These are phyloP conservation scores for Solanum sparsipilum DNA, from an alignment of 257 asterid species.

Conservation along the genomic window DNA sequence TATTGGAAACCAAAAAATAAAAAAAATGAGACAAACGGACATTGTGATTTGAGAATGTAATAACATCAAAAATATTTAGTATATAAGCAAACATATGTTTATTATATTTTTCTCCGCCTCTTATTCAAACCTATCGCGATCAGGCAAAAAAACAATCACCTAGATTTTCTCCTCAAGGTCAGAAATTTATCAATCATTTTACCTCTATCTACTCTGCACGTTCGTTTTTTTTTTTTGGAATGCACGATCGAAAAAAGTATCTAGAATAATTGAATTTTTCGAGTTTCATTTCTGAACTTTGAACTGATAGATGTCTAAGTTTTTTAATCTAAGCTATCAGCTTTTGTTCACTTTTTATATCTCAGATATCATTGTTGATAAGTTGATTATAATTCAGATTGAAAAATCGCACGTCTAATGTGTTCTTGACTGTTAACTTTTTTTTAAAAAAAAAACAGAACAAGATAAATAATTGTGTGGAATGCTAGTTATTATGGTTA, in stretches of 20 bases:
- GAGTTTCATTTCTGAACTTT: background rate
- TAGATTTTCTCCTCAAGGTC: background rate
- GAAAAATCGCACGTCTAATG: background rate
- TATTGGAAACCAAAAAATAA: too few species aligned
- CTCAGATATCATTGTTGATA: background rate
- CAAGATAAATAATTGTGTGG: too few species aligned
- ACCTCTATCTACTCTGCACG: background rate
- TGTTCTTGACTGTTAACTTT: background rate
- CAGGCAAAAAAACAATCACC: background rate
- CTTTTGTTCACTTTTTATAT: background rate
- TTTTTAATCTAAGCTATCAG: background rate
- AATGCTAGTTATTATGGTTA: background rate
- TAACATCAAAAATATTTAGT: background rate
- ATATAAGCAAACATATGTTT: background rate
- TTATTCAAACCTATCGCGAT: constrained; percentile 9
- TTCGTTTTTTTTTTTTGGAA: background rate
- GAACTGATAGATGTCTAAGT: background rate
- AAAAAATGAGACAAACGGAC: background rate
- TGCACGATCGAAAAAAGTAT: too few species aligned
- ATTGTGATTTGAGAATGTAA: background rate
- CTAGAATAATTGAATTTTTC: too few species aligned
- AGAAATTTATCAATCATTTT: background rate
- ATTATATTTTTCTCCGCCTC: background rate
- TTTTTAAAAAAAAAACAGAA: too few species aligned
- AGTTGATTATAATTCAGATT: background rate